phyloP scores from a whole-genome alignment of 2,329 filamentous ascomycete species.

The Diaporthe amygdali region DNA sequence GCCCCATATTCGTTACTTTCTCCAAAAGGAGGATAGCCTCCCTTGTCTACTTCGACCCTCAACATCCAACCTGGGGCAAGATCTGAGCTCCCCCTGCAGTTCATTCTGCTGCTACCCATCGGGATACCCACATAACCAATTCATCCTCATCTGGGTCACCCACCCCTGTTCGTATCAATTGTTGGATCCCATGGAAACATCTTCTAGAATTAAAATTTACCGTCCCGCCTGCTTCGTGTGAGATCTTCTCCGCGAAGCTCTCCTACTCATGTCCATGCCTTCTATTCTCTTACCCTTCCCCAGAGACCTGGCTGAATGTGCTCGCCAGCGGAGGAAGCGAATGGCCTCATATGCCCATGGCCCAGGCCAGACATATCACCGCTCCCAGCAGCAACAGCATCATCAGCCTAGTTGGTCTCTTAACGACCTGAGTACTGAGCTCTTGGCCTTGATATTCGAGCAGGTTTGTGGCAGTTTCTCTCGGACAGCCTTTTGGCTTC shows the following conservation, averaged over 20 bases:
- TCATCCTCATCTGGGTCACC: conserved; percentile 1
- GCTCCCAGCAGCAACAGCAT: conserved; percentile 2
- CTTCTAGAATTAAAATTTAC: conserved; percentile 10
- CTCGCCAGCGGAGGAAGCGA: conserved; percentile 23
- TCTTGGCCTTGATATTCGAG: conserved; percentile 47
- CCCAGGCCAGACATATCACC: conserved; percentile 27
- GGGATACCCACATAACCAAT: not conserved
- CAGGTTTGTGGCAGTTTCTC: conserved; percentile 37
- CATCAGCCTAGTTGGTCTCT: conserved; percentile 33
- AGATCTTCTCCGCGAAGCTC: conserved; percentile 8
- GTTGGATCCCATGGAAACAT: not conserved
- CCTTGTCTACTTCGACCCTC: not conserved
- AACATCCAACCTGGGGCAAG: conserved; percentile 1
- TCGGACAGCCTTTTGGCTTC: no score
- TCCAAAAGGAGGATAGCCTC: conserved; percentile 19
- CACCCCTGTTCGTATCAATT: conserved; percentile 13
- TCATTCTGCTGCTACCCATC: not conserved
- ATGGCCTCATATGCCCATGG: conserved; percentile 30
- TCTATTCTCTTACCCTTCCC: not conserved
- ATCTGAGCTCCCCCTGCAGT: not conserved
- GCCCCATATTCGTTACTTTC: conserved; percentile 17
- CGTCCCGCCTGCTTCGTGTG: conserved; percentile 8
- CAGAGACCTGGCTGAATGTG: conserved; percentile 12
- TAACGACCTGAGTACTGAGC: conserved; percentile 46
- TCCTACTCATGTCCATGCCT: conserved; percentile 11